Evolutionary conservation across 2,329 filamentous ascomycete species (phyloP), one percentile per base, ranked within the genome.

Genomic region (Bipolaris zeicola): DNA sequence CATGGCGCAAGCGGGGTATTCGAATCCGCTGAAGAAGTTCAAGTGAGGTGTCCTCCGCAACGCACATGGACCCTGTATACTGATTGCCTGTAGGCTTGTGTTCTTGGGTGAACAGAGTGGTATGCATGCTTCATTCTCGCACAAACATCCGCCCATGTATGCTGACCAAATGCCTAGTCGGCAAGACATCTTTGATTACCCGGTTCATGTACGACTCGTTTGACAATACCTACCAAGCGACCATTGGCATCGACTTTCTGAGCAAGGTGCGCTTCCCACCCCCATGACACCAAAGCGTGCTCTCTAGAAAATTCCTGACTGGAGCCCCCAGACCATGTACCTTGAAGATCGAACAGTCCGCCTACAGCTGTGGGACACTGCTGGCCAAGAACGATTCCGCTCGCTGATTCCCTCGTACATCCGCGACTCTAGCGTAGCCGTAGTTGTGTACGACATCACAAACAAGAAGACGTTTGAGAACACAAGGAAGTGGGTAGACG

Each of bases 121-220:
- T 97, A 92, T 78, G 87, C 77, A 54, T 22, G 31, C 22, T 26
- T 14, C 18, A 49, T 16, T 44, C n/a, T 18, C 20, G 18, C n/a
- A 28, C 10, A 16, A 10, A 26, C 20, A 1, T 11, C 3, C 8
- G 52, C 14, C 16, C 22, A 20, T 39, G 24, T 37, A 28, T 50
- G 52, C 66, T 74, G 49, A 72, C 63, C 50, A 43, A 37, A 47
- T 20, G 43, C 39, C 60, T 77, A 98, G 95, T 99, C 71, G 95
- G 95, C 76, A 99, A 99, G 83, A 99, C 95, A 31, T 99, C 95
- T 61, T 82, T 99, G 70, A 99, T 99, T 77, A 99, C 95, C 66
- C 89, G 95, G 64, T 99, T 99, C 84, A 99, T 99, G 95, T 99
- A 99, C 84, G 95, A 99, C 80, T 98, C 95, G 45, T 99, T 99